Conservation (phyloP, 495 filamentous ascomycete genomes). For the Penicillium angulare region DNA sequence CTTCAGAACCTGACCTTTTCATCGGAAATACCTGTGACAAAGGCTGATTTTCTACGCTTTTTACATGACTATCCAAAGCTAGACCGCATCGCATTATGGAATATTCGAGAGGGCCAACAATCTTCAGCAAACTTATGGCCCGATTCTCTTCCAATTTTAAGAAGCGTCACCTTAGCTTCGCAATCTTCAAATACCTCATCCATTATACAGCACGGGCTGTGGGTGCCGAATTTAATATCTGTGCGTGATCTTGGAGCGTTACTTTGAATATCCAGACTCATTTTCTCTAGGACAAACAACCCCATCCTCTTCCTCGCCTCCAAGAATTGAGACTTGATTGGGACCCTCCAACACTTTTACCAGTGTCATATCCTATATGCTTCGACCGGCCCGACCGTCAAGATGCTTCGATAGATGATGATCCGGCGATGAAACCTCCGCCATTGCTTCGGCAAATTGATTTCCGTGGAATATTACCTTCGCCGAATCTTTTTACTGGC, state of each 20-base stretch:
- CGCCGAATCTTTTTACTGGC: constrained; percentile 9
- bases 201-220: no score
- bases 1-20: constrained; percentile 45
- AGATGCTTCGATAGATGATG: background rate
- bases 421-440: background rate
- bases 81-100: constrained; percentile 39
- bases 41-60: constrained; percentile 35
- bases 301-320: constrained; percentile 32
- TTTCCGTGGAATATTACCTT: constrained; percentile 26
- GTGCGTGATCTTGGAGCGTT: background rate
- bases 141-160: constrained; percentile 32
- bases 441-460: constrained; percentile 31
- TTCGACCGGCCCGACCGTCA: constrained; percentile 16
- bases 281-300: background rate
- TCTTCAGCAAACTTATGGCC: constrained; percentile 31
- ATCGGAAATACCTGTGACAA: constrained; percentile 27
- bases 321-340: constrained; percentile 37
- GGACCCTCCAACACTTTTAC: constrained; percentile 14
- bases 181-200: background rate
- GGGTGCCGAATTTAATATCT: background rate
- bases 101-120: constrained; percentile 17
- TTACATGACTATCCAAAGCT: constrained; percentile 39
- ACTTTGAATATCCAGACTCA: background rate
- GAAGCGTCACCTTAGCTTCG: constrained; percentile 26
- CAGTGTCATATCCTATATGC: constrained; percentile 11